Conservation (phyloP, 1,284 basidiomycete genomes). For the Ceratobasidium sp. region DNA sequence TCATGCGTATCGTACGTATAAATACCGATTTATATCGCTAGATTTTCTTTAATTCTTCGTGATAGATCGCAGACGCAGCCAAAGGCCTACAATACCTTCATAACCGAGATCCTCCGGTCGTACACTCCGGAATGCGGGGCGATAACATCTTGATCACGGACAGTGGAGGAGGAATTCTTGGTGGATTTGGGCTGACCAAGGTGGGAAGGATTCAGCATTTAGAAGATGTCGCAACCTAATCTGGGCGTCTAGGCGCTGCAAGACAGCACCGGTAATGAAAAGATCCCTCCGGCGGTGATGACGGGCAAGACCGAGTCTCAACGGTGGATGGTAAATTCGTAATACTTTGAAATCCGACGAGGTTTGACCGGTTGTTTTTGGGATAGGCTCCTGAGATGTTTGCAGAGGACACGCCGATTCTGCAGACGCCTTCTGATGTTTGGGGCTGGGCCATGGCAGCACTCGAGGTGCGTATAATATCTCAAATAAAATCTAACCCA, state of each 20-base stretch:
- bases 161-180: conserved; percentile 12
- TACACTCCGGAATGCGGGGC: conserved; percentile 23
- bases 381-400: conserved; percentile 19
- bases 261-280: neutral
- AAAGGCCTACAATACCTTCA: conserved; percentile 28
- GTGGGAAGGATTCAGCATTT: neutral
- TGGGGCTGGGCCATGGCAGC: conserved; percentile 25
- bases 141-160: conserved; percentile 32
- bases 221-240: too few relatives aligned
- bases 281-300: neutral
- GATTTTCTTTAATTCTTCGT: neutral
- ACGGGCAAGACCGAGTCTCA: conserved; percentile 2
- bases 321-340: neutral
- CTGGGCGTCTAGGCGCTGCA: neutral
- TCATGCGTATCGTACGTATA: conserved; percentile 19
- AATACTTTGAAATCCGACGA: too few relatives aligned
- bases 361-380: too few relatives aligned
- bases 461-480: neutral
- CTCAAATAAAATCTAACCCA: too few relatives aligned
- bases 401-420: neutral
- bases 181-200: conserved; percentile 33
- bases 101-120: conserved; percentile 19
- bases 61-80: conserved; percentile 17
- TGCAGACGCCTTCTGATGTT: conserved; percentile 10
- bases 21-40: neutral